A percentile compares a stretch with the other conserved stretches of the same genome.
Conservation (phyloP, 495 filamentous ascomycete genomes). For the Penicillium lividum region DNA sequence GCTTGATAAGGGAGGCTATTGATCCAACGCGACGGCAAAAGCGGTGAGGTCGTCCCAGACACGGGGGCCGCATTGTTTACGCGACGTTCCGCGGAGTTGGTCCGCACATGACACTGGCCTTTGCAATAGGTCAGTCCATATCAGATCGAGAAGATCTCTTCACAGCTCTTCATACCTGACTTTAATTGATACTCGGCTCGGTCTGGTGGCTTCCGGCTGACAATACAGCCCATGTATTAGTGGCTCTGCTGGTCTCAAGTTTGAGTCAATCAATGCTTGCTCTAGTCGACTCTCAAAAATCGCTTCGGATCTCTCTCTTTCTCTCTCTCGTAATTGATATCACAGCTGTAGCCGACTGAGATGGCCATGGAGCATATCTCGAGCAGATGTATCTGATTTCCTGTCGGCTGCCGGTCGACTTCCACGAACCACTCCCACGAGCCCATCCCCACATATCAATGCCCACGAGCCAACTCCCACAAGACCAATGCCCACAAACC, state of each 20-base stretch:
- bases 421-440: no score
- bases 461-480: no score
- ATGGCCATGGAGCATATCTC: not conserved
- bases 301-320: not conserved
- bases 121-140: not conserved
- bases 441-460: no score
- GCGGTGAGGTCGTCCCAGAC: conserved; percentile 5
- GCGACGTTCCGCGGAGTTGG: conserved; percentile 1
- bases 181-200: not conserved
- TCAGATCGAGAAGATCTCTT: not conserved
- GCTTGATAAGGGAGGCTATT: not conserved
- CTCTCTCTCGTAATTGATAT: not conserved
- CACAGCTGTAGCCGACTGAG: not conserved
- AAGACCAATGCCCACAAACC: no score
- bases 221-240: not conserved
- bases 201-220: not conserved
- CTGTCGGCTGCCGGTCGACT: no score
- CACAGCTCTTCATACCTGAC: not conserved
- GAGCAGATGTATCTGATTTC: conserved; percentile 1
- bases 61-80: not conserved
- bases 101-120: conserved; percentile 1
- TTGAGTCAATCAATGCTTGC: not conserved
- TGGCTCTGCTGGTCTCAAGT: not conserved
- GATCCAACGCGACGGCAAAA: not conserved
- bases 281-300: conserved; percentile 1